phyloP scores from a whole-genome alignment of 2,329 filamentous ascomycete genomes.

The Phoma sp. region DNA sequence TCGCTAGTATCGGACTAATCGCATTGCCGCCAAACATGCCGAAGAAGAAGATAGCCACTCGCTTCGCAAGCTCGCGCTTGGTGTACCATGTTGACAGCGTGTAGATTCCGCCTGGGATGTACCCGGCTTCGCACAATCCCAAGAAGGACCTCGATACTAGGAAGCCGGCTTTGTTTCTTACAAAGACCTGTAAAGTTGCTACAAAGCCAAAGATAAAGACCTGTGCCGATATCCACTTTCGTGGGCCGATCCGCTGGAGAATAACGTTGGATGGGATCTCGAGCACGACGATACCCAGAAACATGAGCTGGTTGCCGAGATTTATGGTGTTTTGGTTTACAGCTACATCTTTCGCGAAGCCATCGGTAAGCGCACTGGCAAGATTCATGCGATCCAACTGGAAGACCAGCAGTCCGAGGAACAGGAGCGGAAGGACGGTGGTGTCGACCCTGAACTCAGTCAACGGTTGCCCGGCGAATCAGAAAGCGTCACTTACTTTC shows the following conservation, averaged over 20 bases:
- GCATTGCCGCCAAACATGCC: slow-evolving; percentile 62
- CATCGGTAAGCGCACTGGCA: slow-evolving; percentile 58
- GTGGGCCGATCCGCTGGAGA: slow-evolving; percentile 44
- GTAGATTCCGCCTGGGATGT: slow-evolving; percentile 60
- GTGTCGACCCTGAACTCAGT: slow-evolving; percentile 51
- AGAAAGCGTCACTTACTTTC: slow-evolving; percentile 21
- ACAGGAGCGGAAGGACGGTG: slow-evolving; percentile 57
- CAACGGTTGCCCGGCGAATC: not conserved
- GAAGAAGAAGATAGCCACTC: slow-evolving; percentile 60
- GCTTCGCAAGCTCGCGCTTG: slow-evolving; percentile 53
- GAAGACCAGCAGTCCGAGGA: slow-evolving; percentile 59
- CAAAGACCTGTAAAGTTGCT: slow-evolving; percentile 52
- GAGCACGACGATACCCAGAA: slow-evolving; percentile 57
- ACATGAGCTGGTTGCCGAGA: slow-evolving; percentile 62
- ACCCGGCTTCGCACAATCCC: slow-evolving; percentile 59
- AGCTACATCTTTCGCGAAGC: slow-evolving; percentile 53
- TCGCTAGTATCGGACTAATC: slow-evolving; percentile 57
- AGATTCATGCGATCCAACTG: slow-evolving; percentile 62
- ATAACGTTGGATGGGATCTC: slow-evolving; percentile 61
- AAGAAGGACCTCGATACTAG: slow-evolving; percentile 54
- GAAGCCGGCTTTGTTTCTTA: slow-evolving; percentile 50
- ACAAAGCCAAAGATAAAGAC: slow-evolving; percentile 58
- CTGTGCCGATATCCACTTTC: slow-evolving; percentile 58
- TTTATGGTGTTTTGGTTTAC: slow-evolving; percentile 58
- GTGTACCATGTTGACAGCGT: slow-evolving; percentile 61